Evolutionary conservation across 2,329 filamentous ascomycete species (phyloP).

Genomic region (Epichloe uncinata): DNA sequence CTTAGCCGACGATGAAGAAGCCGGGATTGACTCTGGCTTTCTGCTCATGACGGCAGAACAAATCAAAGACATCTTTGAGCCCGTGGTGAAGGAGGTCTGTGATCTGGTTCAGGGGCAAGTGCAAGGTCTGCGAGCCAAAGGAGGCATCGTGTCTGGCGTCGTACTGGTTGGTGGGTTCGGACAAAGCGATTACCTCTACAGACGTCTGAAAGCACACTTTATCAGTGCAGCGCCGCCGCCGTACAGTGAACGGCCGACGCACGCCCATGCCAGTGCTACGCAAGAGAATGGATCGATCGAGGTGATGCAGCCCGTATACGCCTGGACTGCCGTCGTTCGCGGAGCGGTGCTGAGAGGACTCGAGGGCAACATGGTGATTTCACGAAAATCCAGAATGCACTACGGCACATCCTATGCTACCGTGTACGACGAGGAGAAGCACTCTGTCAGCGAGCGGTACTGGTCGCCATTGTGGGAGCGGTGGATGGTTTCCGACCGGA

Average conservation of each 20-base stretch:
- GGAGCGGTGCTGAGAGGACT: conserved; percentile 63
- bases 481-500: conserved; percentile 72
- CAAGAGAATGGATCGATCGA: conserved; percentile 48
- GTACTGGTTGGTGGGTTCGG: conserved; percentile 73
- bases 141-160: conserved; percentile 56
- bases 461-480: conserved; percentile 71
- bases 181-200: conserved; percentile 65
- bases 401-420: conserved; percentile 75
- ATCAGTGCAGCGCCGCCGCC: conserved; percentile 42
- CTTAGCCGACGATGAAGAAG: conserved; percentile 61
- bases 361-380: conserved; percentile 69
- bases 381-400: conserved; percentile 58
- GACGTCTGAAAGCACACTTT: conserved; percentile 57
- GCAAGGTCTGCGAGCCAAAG: conserved; percentile 45
- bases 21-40: conserved; percentile 63
- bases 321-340: conserved; percentile 69
- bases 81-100: conserved; percentile 57
- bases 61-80: conserved; percentile 62
- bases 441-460: conserved; percentile 59
- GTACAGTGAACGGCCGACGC: conserved; percentile 58
- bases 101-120: conserved; percentile 57
- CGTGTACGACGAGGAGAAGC: conserved; percentile 63
- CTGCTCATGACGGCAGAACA: conserved; percentile 56
- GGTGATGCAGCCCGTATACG: conserved; percentile 71
- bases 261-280: conserved; percentile 35